Conservation (phyloP, 139 green algal species). For the Chlamydomonas schloesseri region DNA sequence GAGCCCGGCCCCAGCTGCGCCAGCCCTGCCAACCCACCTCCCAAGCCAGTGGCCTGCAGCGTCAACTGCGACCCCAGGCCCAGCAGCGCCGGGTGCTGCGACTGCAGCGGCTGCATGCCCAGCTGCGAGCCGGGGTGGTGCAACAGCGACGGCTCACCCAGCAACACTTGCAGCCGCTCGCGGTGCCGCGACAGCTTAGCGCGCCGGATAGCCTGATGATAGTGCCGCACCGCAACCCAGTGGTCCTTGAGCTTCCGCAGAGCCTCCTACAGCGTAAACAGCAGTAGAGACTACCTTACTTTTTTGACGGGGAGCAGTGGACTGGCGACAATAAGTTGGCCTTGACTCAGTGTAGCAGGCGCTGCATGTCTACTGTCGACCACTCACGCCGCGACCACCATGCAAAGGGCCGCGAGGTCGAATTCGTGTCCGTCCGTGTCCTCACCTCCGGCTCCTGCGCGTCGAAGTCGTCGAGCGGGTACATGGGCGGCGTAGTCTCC, state of each 20-base stretch:
- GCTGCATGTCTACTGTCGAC: background rate
- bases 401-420: no score
- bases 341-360: background rate
- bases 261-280: background rate
- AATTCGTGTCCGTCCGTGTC: no score
- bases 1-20: background rate
- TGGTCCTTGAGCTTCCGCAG: constrained; percentile 44
- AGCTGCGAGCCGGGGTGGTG: background rate
- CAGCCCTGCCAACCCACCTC: no score
- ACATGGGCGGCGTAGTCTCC: background rate
- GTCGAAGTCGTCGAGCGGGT: constrained; percentile 18
- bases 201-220: constrained; percentile 18
- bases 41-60: background rate
- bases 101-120: background rate
- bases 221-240: constrained; percentile 37
- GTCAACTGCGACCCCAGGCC: no score
- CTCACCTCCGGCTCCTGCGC: constrained; percentile 4
- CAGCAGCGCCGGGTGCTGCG: background rate
- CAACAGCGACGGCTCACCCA: constrained; percentile 22
- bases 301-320: no score
- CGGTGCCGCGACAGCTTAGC: constrained; percentile 27
- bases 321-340: background rate
- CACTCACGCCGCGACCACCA: no score
- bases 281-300: no score
- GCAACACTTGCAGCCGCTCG: constrained; percentile 3